Conservation (phyloP, 2,329 filamentous ascomycete species). For the Cucurbitaria berberidis region DNA sequence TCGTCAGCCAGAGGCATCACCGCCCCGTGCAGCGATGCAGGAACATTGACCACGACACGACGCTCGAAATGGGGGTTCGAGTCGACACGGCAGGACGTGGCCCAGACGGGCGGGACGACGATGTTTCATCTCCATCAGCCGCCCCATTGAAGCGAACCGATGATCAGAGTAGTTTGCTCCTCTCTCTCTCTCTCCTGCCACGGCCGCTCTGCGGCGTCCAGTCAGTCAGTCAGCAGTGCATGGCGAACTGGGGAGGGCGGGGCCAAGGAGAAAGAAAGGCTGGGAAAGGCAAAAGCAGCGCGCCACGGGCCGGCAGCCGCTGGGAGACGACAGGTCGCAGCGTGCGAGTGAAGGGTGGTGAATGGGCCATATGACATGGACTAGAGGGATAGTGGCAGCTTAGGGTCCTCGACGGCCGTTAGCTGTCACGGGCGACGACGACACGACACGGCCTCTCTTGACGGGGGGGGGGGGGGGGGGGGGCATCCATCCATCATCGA, state of each 20-base stretch:
- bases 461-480: constrained; percentile 16
- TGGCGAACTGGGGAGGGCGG: too few species aligned
- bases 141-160: constrained; percentile 46
- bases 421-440: constrained; percentile 41
- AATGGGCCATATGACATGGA: too few species aligned
- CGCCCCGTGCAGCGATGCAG: constrained; percentile 50
- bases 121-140: constrained; percentile 50
- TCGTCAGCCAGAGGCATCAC: constrained; percentile 38
- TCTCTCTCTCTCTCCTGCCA: constrained; percentile 34
- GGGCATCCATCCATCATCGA: constrained; percentile 7
- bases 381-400: constrained; percentile 16
- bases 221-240: constrained; percentile 40
- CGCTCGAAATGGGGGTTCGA: constrained; percentile 40
- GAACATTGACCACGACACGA: constrained; percentile 50
- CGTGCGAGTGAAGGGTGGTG: constrained; percentile 16
- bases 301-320: constrained; percentile 45
- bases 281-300: constrained; percentile 26
- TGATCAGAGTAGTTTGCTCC: constrained; percentile 47
- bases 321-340: constrained; percentile 33
- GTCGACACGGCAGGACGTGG: constrained; percentile 46
- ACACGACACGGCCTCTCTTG: constrained; percentile 21
- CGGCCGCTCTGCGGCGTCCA: constrained; percentile 30
- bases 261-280: constrained; percentile 31
- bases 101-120: constrained; percentile 38
- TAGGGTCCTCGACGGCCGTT: constrained; percentile 37